Conservation (phyloP, 139 green algal genomes). For the Tetratostichococcus sp. region DNA sequence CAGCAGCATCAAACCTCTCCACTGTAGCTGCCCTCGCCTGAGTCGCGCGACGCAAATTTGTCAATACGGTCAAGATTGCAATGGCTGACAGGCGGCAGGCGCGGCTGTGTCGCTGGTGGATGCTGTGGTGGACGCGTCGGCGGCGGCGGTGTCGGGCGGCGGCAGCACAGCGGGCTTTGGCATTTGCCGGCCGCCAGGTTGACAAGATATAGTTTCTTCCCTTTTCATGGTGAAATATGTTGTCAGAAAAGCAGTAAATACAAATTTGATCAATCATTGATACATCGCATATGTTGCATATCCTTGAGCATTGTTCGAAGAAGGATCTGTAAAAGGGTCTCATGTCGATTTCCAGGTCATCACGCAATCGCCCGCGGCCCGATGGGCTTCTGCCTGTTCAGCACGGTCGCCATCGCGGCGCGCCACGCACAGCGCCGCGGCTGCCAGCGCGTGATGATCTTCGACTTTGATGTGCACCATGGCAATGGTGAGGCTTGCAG, state of each 20-base stretch:
- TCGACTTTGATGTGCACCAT: conserved; percentile 83
- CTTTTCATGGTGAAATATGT: too few species aligned
- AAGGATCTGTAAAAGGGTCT: too few species aligned
- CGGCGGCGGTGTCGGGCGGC: neutral
- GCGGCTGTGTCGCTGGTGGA: conserved; percentile 38
- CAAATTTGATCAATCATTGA: too few species aligned
- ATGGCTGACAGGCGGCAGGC: conserved; percentile 17
- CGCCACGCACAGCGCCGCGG: conserved; percentile 43
- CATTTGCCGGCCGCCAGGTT: conserved; percentile 78
- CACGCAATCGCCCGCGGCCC: conserved; percentile 31
- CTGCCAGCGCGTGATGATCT: conserved; percentile 66
- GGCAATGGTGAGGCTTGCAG: neutral
- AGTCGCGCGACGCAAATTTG: too few species aligned
- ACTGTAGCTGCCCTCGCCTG: too few species aligned
- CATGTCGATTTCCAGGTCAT: too few species aligned
- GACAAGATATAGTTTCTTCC: conserved; percentile 75
- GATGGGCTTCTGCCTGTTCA: conserved; percentile 92
- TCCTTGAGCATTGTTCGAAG: too few species aligned
- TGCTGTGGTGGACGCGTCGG: conserved; percentile 22
- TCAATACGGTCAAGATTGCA: neutral
- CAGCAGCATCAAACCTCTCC: too few species aligned
- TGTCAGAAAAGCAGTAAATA: too few species aligned
- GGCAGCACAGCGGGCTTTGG: conserved; percentile 50
- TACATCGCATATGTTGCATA: too few species aligned
- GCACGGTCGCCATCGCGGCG: conserved; percentile 68